Base-by-base conservation (phyloP, 768 basidiomycete species). In the Russula virescens region DNA sequence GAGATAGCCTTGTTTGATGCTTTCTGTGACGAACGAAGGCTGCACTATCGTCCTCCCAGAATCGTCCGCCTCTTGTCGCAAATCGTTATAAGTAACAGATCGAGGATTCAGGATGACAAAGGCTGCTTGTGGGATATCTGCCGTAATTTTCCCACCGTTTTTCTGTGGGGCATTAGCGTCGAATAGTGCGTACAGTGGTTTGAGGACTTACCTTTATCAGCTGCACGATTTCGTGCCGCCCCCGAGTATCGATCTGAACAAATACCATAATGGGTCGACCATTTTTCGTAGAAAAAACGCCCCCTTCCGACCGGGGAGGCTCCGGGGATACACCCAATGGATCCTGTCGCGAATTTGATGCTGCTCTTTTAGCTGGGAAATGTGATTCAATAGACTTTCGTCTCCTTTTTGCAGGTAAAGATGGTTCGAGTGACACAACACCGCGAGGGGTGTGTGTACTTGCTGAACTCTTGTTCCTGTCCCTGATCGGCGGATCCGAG, bases 171-270 rank as follows among this genome's bases (percentile, higher is more conserved):
- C 14, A 35, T 60, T 55, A 31, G 42, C 9, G 18, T 60, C 48
- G 18, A 34, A 34, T 6, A 28, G 48, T 21, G 9, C 23, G n/a
- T 5, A 23, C 14, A 21, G 31, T 34, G 26, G 23, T 25, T 31
- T 26, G 42, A 55, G 25, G 31, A 64, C 58, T 50, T 40, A 64
- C 64, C 81, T 86, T 88, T 70, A 91, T 85, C 9, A 76, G 73
- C 49, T 74, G 74, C 25, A 86, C 78, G 28, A 85, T 69, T 0
- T 75, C 71, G 18, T 75, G 73, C 25, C 88, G 78, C 54, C 82
- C 81, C 48, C 78, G 78, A 1, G 86, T 75, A 66, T 86, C 86
- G n/a, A 89, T 75, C 69, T 88, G 86, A 40, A 89, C 84, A 66
- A 82, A 88, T 50, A 84, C 68, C 11, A 55, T 14, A 31, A 64